Conservation (phyloP, 139 green algal genomes). For the Chlorella sorokiniana region DNA sequence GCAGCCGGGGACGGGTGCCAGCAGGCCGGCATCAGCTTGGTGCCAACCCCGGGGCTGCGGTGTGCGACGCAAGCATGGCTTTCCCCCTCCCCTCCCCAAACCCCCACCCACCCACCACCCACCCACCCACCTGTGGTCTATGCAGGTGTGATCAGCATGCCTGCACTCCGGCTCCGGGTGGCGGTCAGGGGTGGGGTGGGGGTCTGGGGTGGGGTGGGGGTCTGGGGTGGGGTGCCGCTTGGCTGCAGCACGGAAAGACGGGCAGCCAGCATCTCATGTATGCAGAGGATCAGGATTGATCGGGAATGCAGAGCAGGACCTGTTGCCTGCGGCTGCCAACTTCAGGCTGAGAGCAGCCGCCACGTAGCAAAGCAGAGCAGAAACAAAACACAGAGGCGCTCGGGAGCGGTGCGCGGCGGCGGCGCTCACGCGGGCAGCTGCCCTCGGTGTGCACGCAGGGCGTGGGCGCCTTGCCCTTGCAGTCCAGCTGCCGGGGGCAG, state of each 20-base stretch:
- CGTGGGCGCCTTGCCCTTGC: not conserved
- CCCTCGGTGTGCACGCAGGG: not conserved
- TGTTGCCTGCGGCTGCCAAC: too few relatives aligned
- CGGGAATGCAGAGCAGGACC: too few relatives aligned
- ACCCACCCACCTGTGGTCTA: not conserved
- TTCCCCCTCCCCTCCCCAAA: not conserved
- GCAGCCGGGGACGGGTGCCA: too few relatives aligned
- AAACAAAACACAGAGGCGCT: too few relatives aligned
- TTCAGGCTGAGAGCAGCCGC: not conserved
- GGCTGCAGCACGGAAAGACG: not conserved
- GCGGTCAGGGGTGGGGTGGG: not conserved
- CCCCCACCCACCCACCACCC: too few relatives aligned
- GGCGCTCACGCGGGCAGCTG: not conserved
- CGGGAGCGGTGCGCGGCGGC: not conserved
- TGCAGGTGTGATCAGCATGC: not conserved
- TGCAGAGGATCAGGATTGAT: too few relatives aligned
- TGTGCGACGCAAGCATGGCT: not conserved
- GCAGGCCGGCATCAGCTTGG: too few relatives aligned
- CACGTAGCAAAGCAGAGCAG: not conserved
- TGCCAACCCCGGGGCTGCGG: not conserved
- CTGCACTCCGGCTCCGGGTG: not conserved
- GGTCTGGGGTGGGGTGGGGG: not conserved
- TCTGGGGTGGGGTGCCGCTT: not conserved
- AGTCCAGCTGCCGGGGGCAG: not conserved
- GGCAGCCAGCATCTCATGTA: too few relatives aligned